phyloP scores from a whole-genome alignment of 2,329 filamentous ascomycete species.

The Colletotrichum sp. region DNA sequence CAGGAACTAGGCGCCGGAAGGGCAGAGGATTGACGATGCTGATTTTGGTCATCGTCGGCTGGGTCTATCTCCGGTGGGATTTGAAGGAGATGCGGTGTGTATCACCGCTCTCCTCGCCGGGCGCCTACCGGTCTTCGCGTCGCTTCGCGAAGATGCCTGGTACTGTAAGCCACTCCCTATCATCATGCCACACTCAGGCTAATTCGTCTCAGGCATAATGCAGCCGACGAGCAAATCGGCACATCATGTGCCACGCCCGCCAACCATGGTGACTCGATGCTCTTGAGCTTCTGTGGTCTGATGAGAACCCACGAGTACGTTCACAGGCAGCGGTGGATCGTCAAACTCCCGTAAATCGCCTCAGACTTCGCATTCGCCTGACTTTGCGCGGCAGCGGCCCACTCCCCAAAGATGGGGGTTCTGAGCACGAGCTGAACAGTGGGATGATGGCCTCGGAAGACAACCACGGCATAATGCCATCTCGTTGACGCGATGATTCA shows the following conservation, averaged over 20 bases:
- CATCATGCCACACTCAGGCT: neutral
- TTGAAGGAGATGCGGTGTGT: neutral
- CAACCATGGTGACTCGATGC: neutral
- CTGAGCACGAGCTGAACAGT: neutral
- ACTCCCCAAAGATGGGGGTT: neutral
- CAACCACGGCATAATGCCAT: neutral
- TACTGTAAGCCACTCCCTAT: neutral
- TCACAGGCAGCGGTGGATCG: neutral
- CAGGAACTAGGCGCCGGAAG: neutral
- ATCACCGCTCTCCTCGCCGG: neutral
- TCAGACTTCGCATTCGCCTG: neutral
- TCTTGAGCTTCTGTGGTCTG: neutral
- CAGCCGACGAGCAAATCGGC: accelerated
- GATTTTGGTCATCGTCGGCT: neutral
- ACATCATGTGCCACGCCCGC: neutral
- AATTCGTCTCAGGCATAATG: neutral
- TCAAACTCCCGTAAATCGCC: neutral
- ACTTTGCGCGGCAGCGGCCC: neutral
- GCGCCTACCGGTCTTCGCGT: neutral
- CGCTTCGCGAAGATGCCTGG: neutral
- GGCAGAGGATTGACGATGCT: neutral
- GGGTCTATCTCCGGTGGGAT: neutral
- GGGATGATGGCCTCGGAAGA: neutral
- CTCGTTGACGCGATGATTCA: neutral
- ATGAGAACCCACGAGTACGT: neutral